These are phyloP conservation scores for Colletotrichum eleusines DNA, from an alignment of 2,329 filamentous ascomycete genomes.

Conservation along the genomic window DNA sequence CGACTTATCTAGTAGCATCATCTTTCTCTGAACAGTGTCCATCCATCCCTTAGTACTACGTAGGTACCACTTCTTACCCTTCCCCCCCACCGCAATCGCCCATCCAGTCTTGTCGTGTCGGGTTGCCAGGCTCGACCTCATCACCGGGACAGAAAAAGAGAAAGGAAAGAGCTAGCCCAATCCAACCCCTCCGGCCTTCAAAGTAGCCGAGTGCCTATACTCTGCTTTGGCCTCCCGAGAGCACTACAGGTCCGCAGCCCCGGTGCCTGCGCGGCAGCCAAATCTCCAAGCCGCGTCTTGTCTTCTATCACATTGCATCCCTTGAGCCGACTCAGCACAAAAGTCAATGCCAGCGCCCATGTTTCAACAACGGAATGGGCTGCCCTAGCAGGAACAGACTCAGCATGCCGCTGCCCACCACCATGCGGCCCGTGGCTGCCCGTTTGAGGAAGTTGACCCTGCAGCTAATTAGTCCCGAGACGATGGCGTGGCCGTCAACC, in stretches of 20 bases:
- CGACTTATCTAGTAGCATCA: not conserved
- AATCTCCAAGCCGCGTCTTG: conserved; percentile 20
- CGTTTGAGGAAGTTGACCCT: conserved; percentile 38
- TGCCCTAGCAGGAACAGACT: conserved; percentile 27
- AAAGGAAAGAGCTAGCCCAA: no score
- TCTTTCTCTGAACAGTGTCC: not conserved
- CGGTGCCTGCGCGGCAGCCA: conserved; percentile 11
- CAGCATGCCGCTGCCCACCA: conserved; percentile 21
- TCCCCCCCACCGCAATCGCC: not conserved
- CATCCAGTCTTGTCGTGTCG: not conserved
- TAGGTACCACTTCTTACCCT: not conserved
- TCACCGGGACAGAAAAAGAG: no score
- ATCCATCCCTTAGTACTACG: no score
- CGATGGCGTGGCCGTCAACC: conserved; percentile 32
- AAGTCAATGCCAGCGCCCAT: conserved; percentile 19
- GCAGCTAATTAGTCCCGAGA: conserved; percentile 37
- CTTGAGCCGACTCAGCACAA: not conserved
- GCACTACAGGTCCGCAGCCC: conserved; percentile 8
- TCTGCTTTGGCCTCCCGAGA: conserved; percentile 3
- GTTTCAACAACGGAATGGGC: conserved; percentile 37
- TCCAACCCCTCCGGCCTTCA: not conserved
- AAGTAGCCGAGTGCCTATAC: no score
- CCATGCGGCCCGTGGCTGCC: conserved; percentile 36
- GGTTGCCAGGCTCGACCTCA: not conserved
- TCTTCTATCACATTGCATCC: conserved; percentile 2